These are phyloP conservation scores for Alternaria infectoria DNA, from an alignment of 2,329 filamentous ascomycete genomes.

Conservation along the genomic window DNA sequence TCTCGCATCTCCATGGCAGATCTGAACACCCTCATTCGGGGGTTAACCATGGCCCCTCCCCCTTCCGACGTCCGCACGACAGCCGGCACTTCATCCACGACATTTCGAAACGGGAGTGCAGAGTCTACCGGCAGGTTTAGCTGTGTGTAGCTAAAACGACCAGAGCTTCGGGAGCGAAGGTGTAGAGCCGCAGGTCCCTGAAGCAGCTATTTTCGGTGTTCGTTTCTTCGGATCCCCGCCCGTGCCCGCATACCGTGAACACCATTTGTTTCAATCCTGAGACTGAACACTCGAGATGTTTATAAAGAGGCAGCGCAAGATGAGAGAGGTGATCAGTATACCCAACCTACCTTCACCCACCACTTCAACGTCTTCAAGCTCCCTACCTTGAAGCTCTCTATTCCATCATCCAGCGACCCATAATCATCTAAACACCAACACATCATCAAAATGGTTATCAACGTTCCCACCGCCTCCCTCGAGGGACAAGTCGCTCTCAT, in stretches of 20 bases:
- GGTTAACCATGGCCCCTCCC: constrained; percentile 32
- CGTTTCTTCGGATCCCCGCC: constrained; percentile 33
- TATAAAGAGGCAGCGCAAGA: constrained; percentile 15
- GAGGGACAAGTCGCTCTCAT: constrained; percentile 65
- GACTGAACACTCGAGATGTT: constrained; percentile 8
- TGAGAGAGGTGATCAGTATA: constrained; percentile 8
- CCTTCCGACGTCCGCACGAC: constrained; percentile 35
- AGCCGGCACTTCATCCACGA: constrained; percentile 24
- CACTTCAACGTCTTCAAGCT: background rate
- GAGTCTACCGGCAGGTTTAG: constrained; percentile 16
- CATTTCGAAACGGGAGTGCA: constrained; percentile 19
- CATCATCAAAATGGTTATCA: constrained; percentile 45
- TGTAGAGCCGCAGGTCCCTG: constrained; percentile 32
- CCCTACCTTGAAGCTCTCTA: constrained; percentile 1
- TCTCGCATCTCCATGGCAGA: constrained; percentile 17
- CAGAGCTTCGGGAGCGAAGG: constrained; percentile 19
- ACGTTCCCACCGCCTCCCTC: constrained; percentile 57
- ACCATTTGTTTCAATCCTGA: constrained; percentile 13
- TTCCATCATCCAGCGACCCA: constrained; percentile 17
- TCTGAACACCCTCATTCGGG: constrained; percentile 14
- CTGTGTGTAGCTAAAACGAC: constrained; percentile 17
- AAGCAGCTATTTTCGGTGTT: constrained; percentile 30
- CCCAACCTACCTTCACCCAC: background rate
- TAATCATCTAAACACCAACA: constrained; percentile 2
- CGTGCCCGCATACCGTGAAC: constrained; percentile 19